A percentile compares a stretch with the other conserved stretches of the same genome.
These are phyloP conservation scores for Aspergillus luchuensis DNA, from an alignment of 2,329 filamentous ascomycete genomes.

Conservation along the genomic window DNA sequence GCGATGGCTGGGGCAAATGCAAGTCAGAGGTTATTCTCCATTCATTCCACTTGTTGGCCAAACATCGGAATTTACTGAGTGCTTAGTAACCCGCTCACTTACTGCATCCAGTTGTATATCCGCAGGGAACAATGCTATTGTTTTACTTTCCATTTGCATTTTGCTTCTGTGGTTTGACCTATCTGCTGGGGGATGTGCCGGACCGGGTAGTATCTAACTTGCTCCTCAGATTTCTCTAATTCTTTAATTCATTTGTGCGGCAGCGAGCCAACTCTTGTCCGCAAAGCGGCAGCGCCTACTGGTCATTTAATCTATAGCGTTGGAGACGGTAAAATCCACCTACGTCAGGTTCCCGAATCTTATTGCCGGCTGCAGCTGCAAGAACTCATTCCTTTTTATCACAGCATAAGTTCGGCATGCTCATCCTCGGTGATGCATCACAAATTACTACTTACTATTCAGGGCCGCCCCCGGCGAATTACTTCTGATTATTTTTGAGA, in stretches of 20 bases:
- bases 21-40: conserved; percentile 2
- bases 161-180: background rate
- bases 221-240: background rate
- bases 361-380: background rate
- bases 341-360: conserved; percentile 6
- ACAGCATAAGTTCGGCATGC: background rate
- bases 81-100: background rate
- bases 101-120: background rate
- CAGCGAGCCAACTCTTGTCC: conserved; percentile 4
- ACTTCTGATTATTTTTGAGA: too few relatives aligned
- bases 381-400: background rate
- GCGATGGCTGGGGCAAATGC: conserved; percentile 2
- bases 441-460: background rate
- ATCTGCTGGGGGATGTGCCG: background rate
- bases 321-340: conserved; percentile 1
- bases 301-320: conserved; percentile 8
- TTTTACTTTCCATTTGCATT: background rate
- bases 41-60: background rate
- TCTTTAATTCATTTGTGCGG: background rate
- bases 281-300: background rate
- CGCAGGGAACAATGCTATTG: conserved; percentile 1
- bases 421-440: background rate
- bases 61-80: background rate
- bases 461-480: background rate
- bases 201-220: background rate